Base-by-base conservation (phyloP, 805 yeast genomes). In the Lipomyces chichibuensis region DNA sequence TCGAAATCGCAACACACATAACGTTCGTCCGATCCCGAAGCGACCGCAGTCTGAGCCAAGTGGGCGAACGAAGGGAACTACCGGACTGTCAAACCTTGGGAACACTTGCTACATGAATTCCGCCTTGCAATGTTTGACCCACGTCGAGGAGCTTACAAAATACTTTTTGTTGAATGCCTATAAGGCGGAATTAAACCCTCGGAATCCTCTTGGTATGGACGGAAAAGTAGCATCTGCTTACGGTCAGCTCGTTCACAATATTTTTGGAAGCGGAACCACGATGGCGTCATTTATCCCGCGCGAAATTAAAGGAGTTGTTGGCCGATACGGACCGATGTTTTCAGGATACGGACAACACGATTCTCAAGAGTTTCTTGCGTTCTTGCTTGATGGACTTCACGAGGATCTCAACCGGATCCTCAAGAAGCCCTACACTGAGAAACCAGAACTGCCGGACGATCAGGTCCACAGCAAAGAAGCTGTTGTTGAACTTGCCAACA, bases 31-130 rank as follows among this genome's bases (percentile, higher is more conserved):
- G 39, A 46, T 37, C 37, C 56, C 43, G 13, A 53, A 57, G n/a
- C 11, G 35, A 20, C 20, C 59, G 13, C 69, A 57, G 3, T 49
- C 53, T 33, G 39, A 52, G 32, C 39, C 58, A 14, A 13, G 62
- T 2, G 49, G 49, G 3, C 63, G 66, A n/a, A 57, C 66, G 7
- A 60, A 57, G 29, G 93, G 97, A 71, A 75, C 81, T 58, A 77
- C 82, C 66, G 88, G 98, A 68, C 71, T 88, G 74, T 80, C 83
- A 62, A 93, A 91, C 74, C 79, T 92, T 68, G 98, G 98, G 2
- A 93, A 93, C 75, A 88, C 96, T 0, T 93, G 98, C 77, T 93
- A 92, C 77, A 92, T 93, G 98, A 92, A 92, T 77, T 90, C 96
- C 9, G 97, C 97, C 0, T 79, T 94, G 57, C 98, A 95, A 75